Evolutionary conservation across 768 basidiomycete genomes (phyloP), one percentile per base, ranked within the genome.

Genomic region (Phallus indusiatus): DNA sequence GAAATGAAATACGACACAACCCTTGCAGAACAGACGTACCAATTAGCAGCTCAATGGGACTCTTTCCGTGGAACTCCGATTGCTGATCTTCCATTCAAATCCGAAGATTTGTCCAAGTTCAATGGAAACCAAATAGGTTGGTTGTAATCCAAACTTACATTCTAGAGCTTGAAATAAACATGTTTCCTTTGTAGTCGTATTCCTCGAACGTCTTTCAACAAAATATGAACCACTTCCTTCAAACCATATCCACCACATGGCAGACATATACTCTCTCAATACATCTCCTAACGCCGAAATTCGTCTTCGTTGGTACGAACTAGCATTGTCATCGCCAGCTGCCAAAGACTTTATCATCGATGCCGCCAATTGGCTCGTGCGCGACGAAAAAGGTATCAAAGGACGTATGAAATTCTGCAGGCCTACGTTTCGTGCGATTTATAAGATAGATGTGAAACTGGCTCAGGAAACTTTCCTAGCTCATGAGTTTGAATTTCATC

Each of bases 381-480:
- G 84, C 63, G 46, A 42, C 16, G 82, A 75, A 22, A 77, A 76
- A 22, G 83, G 80, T 0, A 73, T 91, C 58, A 86, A 88, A 65
- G 89, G 89, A 11, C 76, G 89, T 35, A 90, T 90, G 88, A 90
- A 91, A 68, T 90, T 90, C 73, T 90, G 89, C 69, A 71, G 89
- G 51, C 85, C 86, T 0, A 71, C 81, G 5, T 83, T 90, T 66
- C 71, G 80, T 36, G 80, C 74, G 0, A 78, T 83, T 18, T 70
- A 67, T 33, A 76, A 76, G 60, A 83, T 84, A 20, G 74, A 90
- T 65, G 65, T 68, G 51, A 65, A 66, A 36, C 70, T 88, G 28
- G 86, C 89, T 2, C 67, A 75, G 50, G 64, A 71, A 34, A 75
- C 72, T 33, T 91, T 82, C 69, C 66, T 65, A 37, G 72, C 66